Percentiles rank a stretch among this genome's conserved stretches.
These are phyloP conservation scores for Pythium insidiosum DNA, from an alignment of 352 stramenopile genomes.

Conservation along the genomic window DNA sequence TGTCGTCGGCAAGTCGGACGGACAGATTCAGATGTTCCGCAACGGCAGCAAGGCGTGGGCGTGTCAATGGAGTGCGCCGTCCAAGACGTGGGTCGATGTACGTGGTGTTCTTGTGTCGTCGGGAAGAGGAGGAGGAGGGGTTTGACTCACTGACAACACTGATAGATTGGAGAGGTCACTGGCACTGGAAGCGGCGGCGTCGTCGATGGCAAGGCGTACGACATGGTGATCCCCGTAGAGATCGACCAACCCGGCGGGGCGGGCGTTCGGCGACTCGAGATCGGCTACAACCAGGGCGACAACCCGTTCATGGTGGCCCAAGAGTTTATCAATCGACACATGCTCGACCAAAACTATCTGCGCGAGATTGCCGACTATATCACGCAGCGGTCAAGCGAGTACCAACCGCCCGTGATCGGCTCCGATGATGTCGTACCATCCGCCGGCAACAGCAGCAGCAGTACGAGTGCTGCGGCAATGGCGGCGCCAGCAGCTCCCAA, in stretches of 20 bases:
- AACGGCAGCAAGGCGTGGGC: slow-evolving; percentile 90
- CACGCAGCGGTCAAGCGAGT: slow-evolving; percentile 82
- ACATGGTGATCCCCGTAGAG: slow-evolving; percentile 96
- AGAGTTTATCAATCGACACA: slow-evolving; percentile 95
- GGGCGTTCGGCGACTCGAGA: slow-evolving; percentile 92
- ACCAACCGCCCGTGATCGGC: slow-evolving; percentile 59
- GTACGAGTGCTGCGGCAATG: slow-evolving; percentile 1
- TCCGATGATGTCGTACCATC: slow-evolving; percentile 13
- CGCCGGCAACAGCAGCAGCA: slow-evolving; percentile 5
- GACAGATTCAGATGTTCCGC: slow-evolving; percentile 95
- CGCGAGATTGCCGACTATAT: slow-evolving; percentile 96
- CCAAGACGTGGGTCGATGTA: slow-evolving; percentile 94
- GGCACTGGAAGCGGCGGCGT: slow-evolving; percentile 77
- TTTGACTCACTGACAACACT: background rate
- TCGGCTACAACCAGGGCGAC: slow-evolving; percentile 97
- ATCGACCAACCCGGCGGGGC: slow-evolving; percentile 90
- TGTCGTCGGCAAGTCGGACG: slow-evolving; percentile 80
- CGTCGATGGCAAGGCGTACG: slow-evolving; percentile 90
- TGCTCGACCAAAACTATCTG: slow-evolving; percentile 91
- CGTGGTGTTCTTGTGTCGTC: too few relatives aligned
- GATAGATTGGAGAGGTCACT: slow-evolving; percentile 79
- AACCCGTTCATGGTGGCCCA: slow-evolving; percentile 96
- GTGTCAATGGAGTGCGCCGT: slow-evolving; percentile 91
- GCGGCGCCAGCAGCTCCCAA: slow-evolving; percentile 4
- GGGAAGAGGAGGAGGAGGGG: too few relatives aligned